A percentile compares a stretch with the other conserved stretches of the same genome.
phyloP scores from a whole-genome alignment of 768 basidiomycete species.

The Pleurotus sapidus region DNA sequence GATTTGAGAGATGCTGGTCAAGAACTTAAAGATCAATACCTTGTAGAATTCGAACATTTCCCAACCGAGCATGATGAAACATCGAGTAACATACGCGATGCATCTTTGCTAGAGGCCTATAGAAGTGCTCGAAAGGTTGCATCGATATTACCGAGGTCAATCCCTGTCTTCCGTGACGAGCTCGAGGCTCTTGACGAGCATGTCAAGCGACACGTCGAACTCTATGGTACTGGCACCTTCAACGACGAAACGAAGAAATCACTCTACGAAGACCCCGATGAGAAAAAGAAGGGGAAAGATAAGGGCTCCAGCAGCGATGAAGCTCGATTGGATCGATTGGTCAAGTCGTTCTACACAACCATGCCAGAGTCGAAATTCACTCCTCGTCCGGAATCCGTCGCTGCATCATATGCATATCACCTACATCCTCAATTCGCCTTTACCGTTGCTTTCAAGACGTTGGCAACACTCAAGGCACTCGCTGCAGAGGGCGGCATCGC shows the following conservation, averaged over 20 bases:
- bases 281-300: constrained; percentile 9
- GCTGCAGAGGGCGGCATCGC: constrained; percentile 27
- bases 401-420: constrained; percentile 56
- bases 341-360: constrained; percentile 24
- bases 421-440: constrained; percentile 42
- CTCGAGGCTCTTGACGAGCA: constrained; percentile 35
- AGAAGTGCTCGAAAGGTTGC: not conserved
- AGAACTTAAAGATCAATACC: constrained; percentile 9
- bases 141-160: not conserved
- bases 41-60: not conserved
- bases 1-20: constrained; percentile 37
- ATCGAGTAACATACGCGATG: not conserved
- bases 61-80: not conserved
- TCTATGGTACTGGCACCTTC: too few relatives aligned
- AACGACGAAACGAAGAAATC: too few relatives aligned
- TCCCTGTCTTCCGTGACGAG: constrained; percentile 26
- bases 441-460: constrained; percentile 45
- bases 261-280: not conserved
- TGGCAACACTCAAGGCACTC: constrained; percentile 56
- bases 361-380: constrained; percentile 23
- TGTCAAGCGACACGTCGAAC: constrained; percentile 5
- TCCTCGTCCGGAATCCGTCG: constrained; percentile 38
- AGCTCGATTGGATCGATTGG: constrained; percentile 12
- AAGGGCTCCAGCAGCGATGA: constrained; percentile 9
- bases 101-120: not conserved